A percentile compares a stretch with the other conserved stretches of the same genome.
Conservation (phyloP, 148 eudicot genomes). For the Arbutus unedo region DNA sequence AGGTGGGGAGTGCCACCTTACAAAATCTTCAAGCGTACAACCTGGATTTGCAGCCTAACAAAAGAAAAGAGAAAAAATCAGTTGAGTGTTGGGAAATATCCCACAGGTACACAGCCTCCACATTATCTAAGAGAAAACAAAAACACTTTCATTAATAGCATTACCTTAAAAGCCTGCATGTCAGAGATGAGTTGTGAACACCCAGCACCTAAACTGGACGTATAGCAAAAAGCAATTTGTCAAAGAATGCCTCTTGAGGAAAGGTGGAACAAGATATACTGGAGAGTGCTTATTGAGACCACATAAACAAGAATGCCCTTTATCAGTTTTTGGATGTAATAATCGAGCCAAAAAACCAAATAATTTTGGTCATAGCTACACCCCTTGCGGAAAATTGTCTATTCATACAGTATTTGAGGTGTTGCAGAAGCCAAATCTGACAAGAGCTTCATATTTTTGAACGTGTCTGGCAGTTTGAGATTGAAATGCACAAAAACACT, state of each 20-base stretch:
- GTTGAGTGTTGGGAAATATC: conserved; percentile 1
- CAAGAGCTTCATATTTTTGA: background rate
- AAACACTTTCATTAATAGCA: conserved; percentile 4
- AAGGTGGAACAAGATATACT: background rate
- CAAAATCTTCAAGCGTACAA: conserved; percentile 93
- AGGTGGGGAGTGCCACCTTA: conserved; percentile 99
- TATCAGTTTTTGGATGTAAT: background rate
- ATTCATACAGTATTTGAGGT: background rate
- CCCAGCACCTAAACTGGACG: conserved; percentile 90
- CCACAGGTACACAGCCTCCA: conserved; percentile 8
- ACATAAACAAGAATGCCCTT: background rate
- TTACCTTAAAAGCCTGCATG: conserved; percentile 99
- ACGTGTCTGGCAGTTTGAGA: background rate
- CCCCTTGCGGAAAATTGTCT: background rate
- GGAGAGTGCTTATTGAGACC: background rate
- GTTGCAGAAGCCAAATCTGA: background rate
- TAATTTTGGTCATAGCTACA: background rate
- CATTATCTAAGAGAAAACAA: background rate
- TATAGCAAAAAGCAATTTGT: conserved; percentile 20
- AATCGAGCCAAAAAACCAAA: background rate
- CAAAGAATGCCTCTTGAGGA: conserved; percentile 11
- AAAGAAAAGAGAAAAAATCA: conserved; percentile 4
- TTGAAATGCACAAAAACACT: background rate
- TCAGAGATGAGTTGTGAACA: conserved; percentile 97
- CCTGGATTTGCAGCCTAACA: conserved; percentile 98